Evolutionary conservation across 768 basidiomycete genomes (phyloP).

Genomic region (Russula ochroleuca): DNA sequence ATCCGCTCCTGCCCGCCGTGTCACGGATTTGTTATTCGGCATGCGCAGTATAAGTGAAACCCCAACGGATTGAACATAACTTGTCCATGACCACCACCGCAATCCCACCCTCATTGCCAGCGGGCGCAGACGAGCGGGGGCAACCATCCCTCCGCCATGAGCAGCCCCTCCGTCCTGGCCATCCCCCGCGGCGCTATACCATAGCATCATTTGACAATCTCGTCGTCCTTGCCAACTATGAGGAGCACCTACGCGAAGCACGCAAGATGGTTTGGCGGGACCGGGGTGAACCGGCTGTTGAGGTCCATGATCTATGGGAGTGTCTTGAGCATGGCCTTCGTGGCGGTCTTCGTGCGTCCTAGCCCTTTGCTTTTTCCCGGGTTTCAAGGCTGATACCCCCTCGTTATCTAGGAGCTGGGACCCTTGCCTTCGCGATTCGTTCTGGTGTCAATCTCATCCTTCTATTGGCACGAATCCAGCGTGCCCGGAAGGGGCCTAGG

Average conservation of each 20-base stretch:
- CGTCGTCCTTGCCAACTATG: constrained; percentile 78
- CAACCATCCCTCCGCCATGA: neutral
- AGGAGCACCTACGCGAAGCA: constrained; percentile 67
- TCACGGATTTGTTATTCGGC: neutral
- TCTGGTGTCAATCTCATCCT: constrained; percentile 81
- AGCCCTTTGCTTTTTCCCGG: neutral
- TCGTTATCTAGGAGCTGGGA: constrained; percentile 59
- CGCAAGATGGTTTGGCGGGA: constrained; percentile 81
- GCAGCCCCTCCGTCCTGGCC: constrained; percentile 39
- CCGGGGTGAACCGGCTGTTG: constrained; percentile 67
- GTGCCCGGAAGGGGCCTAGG: constrained; percentile 44
- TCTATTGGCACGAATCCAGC: constrained; percentile 63
- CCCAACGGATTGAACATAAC: neutral
- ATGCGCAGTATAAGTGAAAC: neutral
- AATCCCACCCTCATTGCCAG: neutral
- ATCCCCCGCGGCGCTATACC: constrained; percentile 51
- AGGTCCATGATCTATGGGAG: constrained; percentile 57
- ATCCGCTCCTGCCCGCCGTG: no score
- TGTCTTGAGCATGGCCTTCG: constrained; percentile 66
- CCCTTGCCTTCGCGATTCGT: constrained; percentile 76
- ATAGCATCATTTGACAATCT: constrained; percentile 81
- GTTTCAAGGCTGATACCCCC: constrained; percentile 3
- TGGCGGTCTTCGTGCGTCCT: constrained; percentile 65
- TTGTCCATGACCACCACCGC: constrained; percentile 8
- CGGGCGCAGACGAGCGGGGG: neutral